Percentiles rank a stretch among this genome's conserved stretches.
These are phyloP conservation scores for Niebla homalea DNA, from an alignment of 495 filamentous ascomycete genomes.

Conservation along the genomic window DNA sequence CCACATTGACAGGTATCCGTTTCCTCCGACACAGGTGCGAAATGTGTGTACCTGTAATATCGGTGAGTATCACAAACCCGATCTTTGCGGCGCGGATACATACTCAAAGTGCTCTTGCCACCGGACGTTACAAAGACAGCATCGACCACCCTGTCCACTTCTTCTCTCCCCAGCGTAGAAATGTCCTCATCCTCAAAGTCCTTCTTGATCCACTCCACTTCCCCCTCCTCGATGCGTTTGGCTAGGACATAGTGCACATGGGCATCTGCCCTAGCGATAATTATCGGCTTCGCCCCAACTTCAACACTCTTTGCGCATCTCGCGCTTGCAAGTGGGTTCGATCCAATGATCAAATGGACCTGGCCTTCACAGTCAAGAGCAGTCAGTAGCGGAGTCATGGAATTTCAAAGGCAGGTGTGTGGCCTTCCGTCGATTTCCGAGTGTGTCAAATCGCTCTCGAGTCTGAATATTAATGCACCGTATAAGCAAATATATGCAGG, in stretches of 20 bases:
- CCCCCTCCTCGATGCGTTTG: slow-evolving; percentile 57
- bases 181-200: slow-evolving; percentile 64
- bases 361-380: slow-evolving; percentile 63
- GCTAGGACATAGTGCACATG: slow-evolving; percentile 58
- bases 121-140: slow-evolving; percentile 77
- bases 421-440: too few relatives aligned
- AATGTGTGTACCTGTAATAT: slow-evolving; percentile 46
- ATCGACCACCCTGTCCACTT: slow-evolving; percentile 71
- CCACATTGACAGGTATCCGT: slow-evolving; percentile 84
- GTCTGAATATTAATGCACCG: too few relatives aligned
- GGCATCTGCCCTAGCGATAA: slow-evolving; percentile 58
- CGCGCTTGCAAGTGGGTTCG: slow-evolving; percentile 72
- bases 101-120: slow-evolving; percentile 39
- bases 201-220: slow-evolving; percentile 58
- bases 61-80: neutral
- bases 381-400: slow-evolving; percentile 44
- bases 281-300: slow-evolving; percentile 71
- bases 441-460: too few relatives aligned
- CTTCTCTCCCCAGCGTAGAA: slow-evolving; percentile 59
- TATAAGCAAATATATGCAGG: too few relatives aligned
- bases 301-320: slow-evolving; percentile 68
- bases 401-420: neutral
- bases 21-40: slow-evolving; percentile 62
- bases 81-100: slow-evolving; percentile 6
- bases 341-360: slow-evolving; percentile 75